phyloP scores from a whole-genome alignment of 2,329 filamentous ascomycete species.

The Zymoseptoria crescenta region DNA sequence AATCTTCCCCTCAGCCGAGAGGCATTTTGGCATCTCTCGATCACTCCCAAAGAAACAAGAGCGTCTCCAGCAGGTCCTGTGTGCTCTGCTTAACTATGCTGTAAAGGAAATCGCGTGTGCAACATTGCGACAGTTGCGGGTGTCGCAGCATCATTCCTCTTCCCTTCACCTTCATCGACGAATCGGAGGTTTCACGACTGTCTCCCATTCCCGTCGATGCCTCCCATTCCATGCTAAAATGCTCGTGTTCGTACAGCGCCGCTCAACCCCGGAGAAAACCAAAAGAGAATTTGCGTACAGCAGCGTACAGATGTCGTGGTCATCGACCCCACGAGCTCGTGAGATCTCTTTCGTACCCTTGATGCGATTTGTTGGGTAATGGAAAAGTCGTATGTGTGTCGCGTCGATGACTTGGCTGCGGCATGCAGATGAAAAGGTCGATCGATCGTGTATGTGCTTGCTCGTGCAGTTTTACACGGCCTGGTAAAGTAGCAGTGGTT shows the following conservation, averaged over 20 bases:
- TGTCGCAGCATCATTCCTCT: neutral
- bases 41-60: neutral
- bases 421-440: neutral
- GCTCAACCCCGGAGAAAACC: neutral
- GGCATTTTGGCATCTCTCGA: neutral
- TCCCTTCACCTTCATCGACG: neutral
- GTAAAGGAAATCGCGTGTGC: neutral
- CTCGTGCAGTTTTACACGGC: slow-evolving; percentile 27
- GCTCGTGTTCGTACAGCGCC: neutral
- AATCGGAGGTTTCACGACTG: neutral
- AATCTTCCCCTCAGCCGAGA: neutral
- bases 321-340: neutral
- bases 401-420: neutral
- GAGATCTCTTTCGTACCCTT: neutral
- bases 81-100: neutral
- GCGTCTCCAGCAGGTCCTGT: neutral
- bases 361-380: neutral
- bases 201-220: neutral
- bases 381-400: neutral
- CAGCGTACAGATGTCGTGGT: neutral
- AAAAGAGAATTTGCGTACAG: neutral
- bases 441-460: neutral
- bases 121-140: neutral
- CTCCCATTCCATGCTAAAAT: neutral
- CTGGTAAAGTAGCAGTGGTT: slow-evolving; percentile 81